Base-by-base conservation (phyloP, 345 rosid genomes). In the Eucalyptus cladocalyx region DNA sequence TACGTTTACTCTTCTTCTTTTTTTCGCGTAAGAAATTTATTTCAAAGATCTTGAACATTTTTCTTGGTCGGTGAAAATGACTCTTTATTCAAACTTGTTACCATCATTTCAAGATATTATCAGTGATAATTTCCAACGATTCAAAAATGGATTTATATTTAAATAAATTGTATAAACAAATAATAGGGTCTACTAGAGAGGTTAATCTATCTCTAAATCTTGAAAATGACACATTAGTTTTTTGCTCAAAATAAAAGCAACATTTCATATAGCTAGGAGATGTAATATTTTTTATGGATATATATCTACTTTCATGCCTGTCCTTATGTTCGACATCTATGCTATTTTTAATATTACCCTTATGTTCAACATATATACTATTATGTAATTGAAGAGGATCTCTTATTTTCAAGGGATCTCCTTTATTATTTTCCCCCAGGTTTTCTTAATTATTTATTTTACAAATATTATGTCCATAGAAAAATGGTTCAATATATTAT, bases 61-160 rank as follows among this genome's bases (percentile, higher is more conserved):
- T n/a, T 65, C 76, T n/a, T 65, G 37, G 6, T n/a, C 37, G 5
- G 76, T 65, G 76, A 65, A 65, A 65, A 30, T 1, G 76, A n/a
- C 76, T 14, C 72, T 37, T 37, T 21, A 76, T 37, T 72, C 24
- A 37, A 6, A 23, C 28, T 76, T 21, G 26, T 76, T 21, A 19
- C 8, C 47, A 76, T 76, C 6, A 76, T 76, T 76, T 76, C 83
- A 76, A 5, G 83, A 11, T 37, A 37, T 40, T 21, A 76, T 37
- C 4, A 4, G 9, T 37, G 24, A 6, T 5, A 21, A 3, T 40
- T 76, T 21, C 7, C 0, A 2, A 19, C 8, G 5, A 76, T 76
- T 37, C 42, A 37, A 37, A 34, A 72, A 19, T 18, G 45, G 28
- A 42, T 19, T 72, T 34, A 72, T 72, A 76, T 23, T 37, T 26